Evolutionary conservation across 1,139 yeast species (phyloP).

Genomic region (Geotrichum histeridarum): DNA sequence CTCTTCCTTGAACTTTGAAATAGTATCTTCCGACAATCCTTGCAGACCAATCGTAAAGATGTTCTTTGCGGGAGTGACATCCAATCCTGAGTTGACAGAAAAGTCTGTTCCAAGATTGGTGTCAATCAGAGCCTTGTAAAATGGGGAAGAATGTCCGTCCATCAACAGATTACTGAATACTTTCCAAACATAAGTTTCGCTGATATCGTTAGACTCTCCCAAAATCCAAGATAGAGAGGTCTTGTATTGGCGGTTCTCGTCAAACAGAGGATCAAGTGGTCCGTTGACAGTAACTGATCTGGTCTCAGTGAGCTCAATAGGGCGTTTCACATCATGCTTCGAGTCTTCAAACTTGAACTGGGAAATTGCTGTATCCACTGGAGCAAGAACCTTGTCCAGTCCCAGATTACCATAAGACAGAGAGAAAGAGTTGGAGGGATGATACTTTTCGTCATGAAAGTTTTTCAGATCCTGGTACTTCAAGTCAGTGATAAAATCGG

Average conservation of each 20-base stretch:
- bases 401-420: slow-evolving; percentile 84
- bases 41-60: slow-evolving; percentile 83
- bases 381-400: slow-evolving; percentile 54
- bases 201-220: slow-evolving; percentile 66
- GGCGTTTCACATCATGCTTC: slow-evolving; percentile 38
- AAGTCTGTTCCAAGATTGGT: slow-evolving; percentile 81
- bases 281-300: slow-evolving; percentile 50
- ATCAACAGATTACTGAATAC: slow-evolving; percentile 66
- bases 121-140: slow-evolving; percentile 80
- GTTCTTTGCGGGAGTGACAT: slow-evolving; percentile 71
- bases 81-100: slow-evolving; percentile 83
- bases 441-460: slow-evolving; percentile 71
- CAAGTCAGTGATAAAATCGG: slow-evolving; percentile 67
- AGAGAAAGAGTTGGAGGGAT: slow-evolving; percentile 84
- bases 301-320: slow-evolving; percentile 42
- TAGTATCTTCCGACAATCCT: slow-evolving; percentile 55
- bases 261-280: slow-evolving; percentile 79
- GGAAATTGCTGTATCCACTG: slow-evolving; percentile 49
- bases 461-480: slow-evolving; percentile 68
- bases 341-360: slow-evolving; percentile 41
- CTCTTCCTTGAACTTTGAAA: slow-evolving; percentile 42
- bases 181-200: slow-evolving; percentile 68
- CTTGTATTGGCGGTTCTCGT: slow-evolving; percentile 64
- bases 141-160: slow-evolving; percentile 90
- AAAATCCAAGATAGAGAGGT: slow-evolving; percentile 84